A percentile compares a stretch with the other conserved stretches of the same genome.
These are phyloP conservation scores for Gymnopilus junonius DNA, from an alignment of 768 basidiomycete genomes.

Conservation along the genomic window DNA sequence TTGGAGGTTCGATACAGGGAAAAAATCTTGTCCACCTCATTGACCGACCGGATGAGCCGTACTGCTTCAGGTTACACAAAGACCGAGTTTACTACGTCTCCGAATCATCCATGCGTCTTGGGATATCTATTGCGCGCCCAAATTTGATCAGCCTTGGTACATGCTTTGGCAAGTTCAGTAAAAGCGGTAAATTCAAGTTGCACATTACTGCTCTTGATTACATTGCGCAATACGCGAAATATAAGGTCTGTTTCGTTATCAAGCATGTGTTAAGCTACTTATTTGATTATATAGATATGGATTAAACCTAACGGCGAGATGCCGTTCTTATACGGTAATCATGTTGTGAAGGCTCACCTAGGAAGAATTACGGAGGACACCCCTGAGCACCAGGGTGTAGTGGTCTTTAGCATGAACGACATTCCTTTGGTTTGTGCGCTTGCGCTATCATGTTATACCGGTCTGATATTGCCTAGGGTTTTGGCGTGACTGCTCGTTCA, in stretches of 20 bases:
- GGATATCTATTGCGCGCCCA: conserved; percentile 89
- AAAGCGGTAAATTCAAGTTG: conserved; percentile 96
- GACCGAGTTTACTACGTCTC: conserved; percentile 98
- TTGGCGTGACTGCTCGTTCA: conserved; percentile 95
- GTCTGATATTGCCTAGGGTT: conserved; percentile 63
- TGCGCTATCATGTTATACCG: background rate
- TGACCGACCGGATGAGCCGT: conserved; percentile 91
- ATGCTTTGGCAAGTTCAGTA: conserved; percentile 97
- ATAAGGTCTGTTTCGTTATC: conserved; percentile 72
- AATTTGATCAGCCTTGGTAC: conserved; percentile 94
- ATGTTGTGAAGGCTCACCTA: conserved; percentile 98
- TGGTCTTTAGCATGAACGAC: conserved; percentile 96
- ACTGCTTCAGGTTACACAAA: conserved; percentile 94
- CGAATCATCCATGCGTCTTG: conserved; percentile 90
- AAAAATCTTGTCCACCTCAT: conserved; percentile 96
- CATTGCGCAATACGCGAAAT: conserved; percentile 95
- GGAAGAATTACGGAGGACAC: conserved; percentile 99
- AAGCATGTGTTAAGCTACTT: background rate
- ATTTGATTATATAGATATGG: conserved; percentile 72
- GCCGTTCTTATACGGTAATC: conserved; percentile 99
- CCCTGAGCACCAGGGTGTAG: conserved; percentile 98
- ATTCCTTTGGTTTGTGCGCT: conserved; percentile 74
- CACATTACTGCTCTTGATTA: conserved; percentile 94
- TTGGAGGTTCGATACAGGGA: conserved; percentile 56
- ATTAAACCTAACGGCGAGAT: conserved; percentile 99